Evolutionary conservation across 495 filamentous ascomycete species (phyloP), one percentile per base, ranked within the genome.

Genomic region (Penicillium robsamsonii): DNA sequence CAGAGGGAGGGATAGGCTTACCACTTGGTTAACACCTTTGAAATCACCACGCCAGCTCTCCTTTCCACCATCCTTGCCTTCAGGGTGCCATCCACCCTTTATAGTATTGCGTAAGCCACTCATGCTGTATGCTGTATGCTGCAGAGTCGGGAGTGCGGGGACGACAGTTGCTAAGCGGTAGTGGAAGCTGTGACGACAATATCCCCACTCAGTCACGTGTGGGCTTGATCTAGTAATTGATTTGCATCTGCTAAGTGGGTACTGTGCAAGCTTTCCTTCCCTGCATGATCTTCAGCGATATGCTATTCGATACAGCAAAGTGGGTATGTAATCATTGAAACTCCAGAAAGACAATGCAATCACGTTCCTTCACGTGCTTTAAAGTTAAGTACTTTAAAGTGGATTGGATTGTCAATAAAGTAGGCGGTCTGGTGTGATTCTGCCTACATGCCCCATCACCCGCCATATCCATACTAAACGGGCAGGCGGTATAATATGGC

Each of bases 11-110:
- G 42, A n/a, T 30, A 5, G 44, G 62, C 78, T 55, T 56, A 83
- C 81, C 65, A 84, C 77, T 72, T 83, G 80, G 56, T 83, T 78
- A 55, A 85, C 74, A 27, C 82, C 82, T 59, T 82, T 84, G 67
- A 80, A 81, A 55, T 85, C 82, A 13, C 77, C 75, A 17, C 81
- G 72, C 82, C 81, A 84, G 56, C 79, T 78, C 56, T 84, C 81
- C 57, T 76, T 81, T 15, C 66, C 67, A 10, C 82, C 82, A 45
- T 82, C 75, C 44, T 80, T 81, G 18, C 77, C 73, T 57, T 81
- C 78, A 0, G 82, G 79, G 60, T 85, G 80, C 83, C 83, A 85
- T 47, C 83, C 83, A 42, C 74, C 75, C 57, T 83, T 85, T 30
- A 78, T 67, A 45, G 80, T 63, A 38, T 74, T 76, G 60, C 73